Evolutionary conservation across 176 grass and related monocot species (phyloP), one percentile per base, ranked within the genome.

Genomic region (Cenchrus fungigraminus): DNA sequence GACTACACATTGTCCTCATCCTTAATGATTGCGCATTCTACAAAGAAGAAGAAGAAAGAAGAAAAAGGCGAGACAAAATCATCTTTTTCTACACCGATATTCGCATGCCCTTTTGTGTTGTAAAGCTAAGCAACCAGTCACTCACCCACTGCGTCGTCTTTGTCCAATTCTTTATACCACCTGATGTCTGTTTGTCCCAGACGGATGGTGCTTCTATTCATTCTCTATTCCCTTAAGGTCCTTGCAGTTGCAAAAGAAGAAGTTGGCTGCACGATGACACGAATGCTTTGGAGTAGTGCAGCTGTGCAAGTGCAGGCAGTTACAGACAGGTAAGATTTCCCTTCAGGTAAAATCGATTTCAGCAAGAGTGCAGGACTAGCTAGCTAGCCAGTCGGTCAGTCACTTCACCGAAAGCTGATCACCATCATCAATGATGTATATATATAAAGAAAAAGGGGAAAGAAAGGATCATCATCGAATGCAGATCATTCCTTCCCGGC

Each of bases 381-480:
- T 25, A 25, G 25, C 25, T 25, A 25, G 25, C 25, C 25, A 25
- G 25, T 25, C 25, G 45, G 42, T 43, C 44, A 9, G 31, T 72
- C 75, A 44, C 61, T 56, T 61, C 61, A 76, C 87, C 16, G 20
- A 85, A 89, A 77, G 65, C 64, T 31, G 78, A 40, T 40, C 37
- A 40, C 37, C 37, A 64, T 31, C 2, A 29, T 15, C 25, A 25
- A 25, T 25, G 25, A 25, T 25, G 25, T 25, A 25, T 25, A 25
- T 25, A 7, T 16, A 66, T 6, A 44, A 2, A 20, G 44, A 1
- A n/a, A 16, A 17, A 47, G 47, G 13, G 12, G 44, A 28, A 13
- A 16, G 12, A 2, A 14, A n/a, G 11, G 28, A 77, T 77, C 11
- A 28, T 12, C 4, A 46, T 50, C 47, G 66, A 60, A 68, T 20